These are phyloP conservation scores for Neurospora sp. DNA, from an alignment of 2,329 filamentous ascomycete genomes.

Conservation along the genomic window DNA sequence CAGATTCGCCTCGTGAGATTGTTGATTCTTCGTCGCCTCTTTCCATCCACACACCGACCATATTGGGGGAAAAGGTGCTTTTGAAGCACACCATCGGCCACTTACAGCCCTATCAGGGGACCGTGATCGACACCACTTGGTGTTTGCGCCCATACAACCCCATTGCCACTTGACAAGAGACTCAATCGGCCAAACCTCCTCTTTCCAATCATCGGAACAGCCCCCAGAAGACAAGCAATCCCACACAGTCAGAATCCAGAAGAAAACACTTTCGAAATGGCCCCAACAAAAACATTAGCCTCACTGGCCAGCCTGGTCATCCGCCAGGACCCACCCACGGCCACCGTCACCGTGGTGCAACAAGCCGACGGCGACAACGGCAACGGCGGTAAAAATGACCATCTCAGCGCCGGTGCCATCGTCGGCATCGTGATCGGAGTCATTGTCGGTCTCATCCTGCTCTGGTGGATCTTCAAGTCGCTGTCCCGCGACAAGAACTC, in stretches of 20 bases:
- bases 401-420: conserved; percentile 13
- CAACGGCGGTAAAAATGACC: neutral
- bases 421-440: conserved; percentile 18
- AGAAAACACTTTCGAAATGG: neutral
- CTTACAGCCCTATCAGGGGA: neutral
- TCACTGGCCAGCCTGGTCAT: conserved; percentile 1
- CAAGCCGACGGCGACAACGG: neutral
- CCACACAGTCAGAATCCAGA: neutral
- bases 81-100: neutral
- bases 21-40: neutral
- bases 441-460: conserved; percentile 14
- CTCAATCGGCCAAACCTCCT: neutral
- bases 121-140: neutral
- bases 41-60: neutral
- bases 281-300: neutral
- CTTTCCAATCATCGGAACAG: neutral
- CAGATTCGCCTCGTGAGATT: neutral
- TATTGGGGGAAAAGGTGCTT: neutral
- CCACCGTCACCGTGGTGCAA: conserved; percentile 9
- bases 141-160: neutral
- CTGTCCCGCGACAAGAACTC: conserved; percentile 2
- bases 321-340: conserved; percentile 8
- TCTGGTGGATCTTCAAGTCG: conserved; percentile 13
- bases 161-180: neutral
- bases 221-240: neutral